These are phyloP conservation scores for Aspergillus egyptiacus DNA, from an alignment of 495 filamentous ascomycete genomes.

Conservation along the genomic window DNA sequence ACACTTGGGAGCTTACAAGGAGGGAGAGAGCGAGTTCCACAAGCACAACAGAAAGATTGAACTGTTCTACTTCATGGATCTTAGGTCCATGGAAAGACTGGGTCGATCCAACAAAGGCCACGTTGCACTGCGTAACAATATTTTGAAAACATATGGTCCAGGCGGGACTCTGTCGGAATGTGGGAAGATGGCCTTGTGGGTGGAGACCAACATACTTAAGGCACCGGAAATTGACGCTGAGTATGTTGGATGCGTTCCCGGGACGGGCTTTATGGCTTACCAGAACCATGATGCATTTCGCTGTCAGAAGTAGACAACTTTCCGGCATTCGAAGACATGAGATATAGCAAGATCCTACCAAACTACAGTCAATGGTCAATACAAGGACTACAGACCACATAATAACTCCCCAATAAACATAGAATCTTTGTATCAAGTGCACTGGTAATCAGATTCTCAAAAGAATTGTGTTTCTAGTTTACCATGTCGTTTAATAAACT, in stretches of 20 bases:
- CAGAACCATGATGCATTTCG: too few relatives aligned
- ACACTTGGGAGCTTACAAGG: too few relatives aligned
- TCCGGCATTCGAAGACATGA: too few relatives aligned
- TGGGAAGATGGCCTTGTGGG: conserved; percentile 24
- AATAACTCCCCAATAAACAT: too few relatives aligned
- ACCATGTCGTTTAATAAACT: too few relatives aligned
- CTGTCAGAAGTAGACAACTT: too few relatives aligned
- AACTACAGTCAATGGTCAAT: too few relatives aligned
- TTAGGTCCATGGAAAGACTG: conserved; percentile 22
- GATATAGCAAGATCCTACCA: too few relatives aligned
- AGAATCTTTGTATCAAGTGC: too few relatives aligned
- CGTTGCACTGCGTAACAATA: conserved; percentile 18
- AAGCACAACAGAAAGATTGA: conserved; percentile 17
- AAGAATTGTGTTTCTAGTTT: too few relatives aligned
- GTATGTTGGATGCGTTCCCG: conserved; percentile 28
- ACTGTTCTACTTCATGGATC: conserved; percentile 27
- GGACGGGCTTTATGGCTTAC: conserved; percentile 29
- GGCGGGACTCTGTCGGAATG: conserved; percentile 14
- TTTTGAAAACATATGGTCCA: conserved; percentile 24
- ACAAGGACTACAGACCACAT: too few relatives aligned
- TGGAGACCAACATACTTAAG: conserved; percentile 25
- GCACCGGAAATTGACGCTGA: conserved; percentile 23
- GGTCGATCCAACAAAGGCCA: conserved; percentile 22
- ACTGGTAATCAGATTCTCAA: too few relatives aligned
- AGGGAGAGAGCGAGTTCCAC: neutral